Base-by-base conservation (phyloP, 2,329 filamentous ascomycete genomes). In the Fusarium hostae region DNA sequence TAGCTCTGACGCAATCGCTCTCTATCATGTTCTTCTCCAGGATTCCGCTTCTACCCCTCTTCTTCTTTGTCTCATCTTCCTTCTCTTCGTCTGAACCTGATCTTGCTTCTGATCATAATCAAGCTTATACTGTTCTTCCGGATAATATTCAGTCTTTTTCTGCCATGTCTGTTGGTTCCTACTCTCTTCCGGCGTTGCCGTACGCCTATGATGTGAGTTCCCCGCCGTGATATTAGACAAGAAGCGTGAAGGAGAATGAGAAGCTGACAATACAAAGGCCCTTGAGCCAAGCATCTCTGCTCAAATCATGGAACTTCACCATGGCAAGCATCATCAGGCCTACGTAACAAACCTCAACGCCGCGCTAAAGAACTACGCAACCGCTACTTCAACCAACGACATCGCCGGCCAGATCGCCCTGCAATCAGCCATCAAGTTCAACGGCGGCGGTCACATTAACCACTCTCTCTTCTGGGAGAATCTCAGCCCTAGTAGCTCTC, bases 401-500 rank as follows among this genome's bases (percentile, higher is more conserved):
- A 86, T 93, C 59, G 83, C 88, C 8, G 82, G 86, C 7, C 90
- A 94, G 74, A 88, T 94, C 61, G 83, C 87, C 22, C 86, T 94
- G n/a, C 90, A 92, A 75, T 84, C 86, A 22, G 88, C 88, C 68
- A 90, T 97, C 84, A 92, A 92, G 77, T 97, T 97, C 87, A 94
- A 97, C 80, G 94, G 92, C 52, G 95, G 95, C 45, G 95, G 95
- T 10, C 94, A 97, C 85, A 91, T 97, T 83, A 98, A 98, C 85
- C 95, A 97, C 86, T 91, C 90, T 1, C 89, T 97, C 39, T 97
- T 97, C 86, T 98, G 94, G 94, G 90, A 93, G 83, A 95, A 94
- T 81, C 87, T 97, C 22, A 82, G 88, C 0, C 92, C 92, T 0
- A 82, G 89, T 0, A 84, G 82, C 22, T 89, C 87, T 5, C 71